Conservation (phyloP, 768 basidiomycete genomes). For the Plicaturopsis crispa region DNA sequence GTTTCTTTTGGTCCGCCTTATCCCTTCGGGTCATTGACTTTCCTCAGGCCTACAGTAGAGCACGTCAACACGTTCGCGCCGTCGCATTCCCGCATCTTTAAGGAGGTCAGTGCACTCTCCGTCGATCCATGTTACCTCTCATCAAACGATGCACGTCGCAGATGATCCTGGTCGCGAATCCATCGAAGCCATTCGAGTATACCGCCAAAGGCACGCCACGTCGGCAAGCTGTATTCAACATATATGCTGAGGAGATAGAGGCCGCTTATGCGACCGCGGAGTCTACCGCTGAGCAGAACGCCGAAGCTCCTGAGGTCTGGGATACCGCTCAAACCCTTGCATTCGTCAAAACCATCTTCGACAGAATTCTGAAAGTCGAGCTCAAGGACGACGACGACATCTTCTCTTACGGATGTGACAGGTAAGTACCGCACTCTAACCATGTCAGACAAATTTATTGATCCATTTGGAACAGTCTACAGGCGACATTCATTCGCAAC, state of each 20-base stretch:
- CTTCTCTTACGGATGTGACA: constrained; percentile 33
- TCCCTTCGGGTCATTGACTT: not conserved
- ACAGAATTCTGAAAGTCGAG: constrained; percentile 18
- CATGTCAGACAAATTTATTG: not conserved
- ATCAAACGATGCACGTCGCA: constrained; percentile 5
- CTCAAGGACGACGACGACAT: constrained; percentile 26
- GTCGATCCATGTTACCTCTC: not conserved
- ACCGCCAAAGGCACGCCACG: constrained; percentile 25
- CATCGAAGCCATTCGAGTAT: constrained; percentile 27
- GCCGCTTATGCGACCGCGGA: constrained; percentile 26
- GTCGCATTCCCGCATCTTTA: constrained; percentile 36
- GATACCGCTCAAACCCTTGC: constrained; percentile 11
- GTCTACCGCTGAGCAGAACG: constrained; percentile 19
- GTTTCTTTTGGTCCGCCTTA: not conserved
- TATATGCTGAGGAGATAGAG: constrained; percentile 33
- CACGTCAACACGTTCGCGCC: constrained; percentile 33
- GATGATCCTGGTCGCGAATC: constrained; percentile 32
- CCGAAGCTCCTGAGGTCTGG: constrained; percentile 19
- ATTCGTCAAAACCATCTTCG: constrained; percentile 26
- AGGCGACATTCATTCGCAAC: constrained; percentile 33
- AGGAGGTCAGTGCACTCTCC: constrained; percentile 23
- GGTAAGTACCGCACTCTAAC: constrained; percentile 12
- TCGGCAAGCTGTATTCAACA: constrained; percentile 26
- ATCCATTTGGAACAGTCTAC: constrained; percentile 18
- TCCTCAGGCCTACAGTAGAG: constrained; percentile 30